phyloP scores from a whole-genome alignment of 306 rosid species.

The Lotus japonicus region DNA sequence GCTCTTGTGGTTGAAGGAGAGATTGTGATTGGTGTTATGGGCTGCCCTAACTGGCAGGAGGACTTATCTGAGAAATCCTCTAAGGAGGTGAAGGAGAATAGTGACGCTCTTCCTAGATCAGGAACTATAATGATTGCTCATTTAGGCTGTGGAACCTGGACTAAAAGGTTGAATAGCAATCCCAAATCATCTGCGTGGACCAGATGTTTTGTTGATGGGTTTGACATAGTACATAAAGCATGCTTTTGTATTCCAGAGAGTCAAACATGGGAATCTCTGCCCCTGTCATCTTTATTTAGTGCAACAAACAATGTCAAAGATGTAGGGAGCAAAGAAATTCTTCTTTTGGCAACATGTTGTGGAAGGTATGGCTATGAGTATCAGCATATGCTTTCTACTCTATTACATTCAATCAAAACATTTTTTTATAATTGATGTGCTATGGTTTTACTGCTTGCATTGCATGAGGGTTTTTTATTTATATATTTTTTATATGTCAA shows the following conservation, averaged over 20 bases:
- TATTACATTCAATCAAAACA: slow-evolving; percentile 2
- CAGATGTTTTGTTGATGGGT: slow-evolving; percentile 60
- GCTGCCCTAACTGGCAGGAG: slow-evolving; percentile 79
- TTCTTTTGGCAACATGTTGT: slow-evolving; percentile 57
- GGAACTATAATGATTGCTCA: slow-evolving; percentile 80
- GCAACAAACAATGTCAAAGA: slow-evolving; percentile 39
- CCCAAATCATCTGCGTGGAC: slow-evolving; percentile 44
- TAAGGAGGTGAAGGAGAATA: slow-evolving; percentile 26
- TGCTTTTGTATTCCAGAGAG: slow-evolving; percentile 69
- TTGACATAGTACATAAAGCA: slow-evolving; percentile 41
- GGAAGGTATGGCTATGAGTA: slow-evolving; percentile 55
- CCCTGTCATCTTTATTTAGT: slow-evolving; percentile 43
- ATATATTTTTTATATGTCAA: not conserved
- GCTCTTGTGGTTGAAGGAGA: slow-evolving; percentile 86
- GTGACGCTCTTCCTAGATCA: slow-evolving; percentile 31
- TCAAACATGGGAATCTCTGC: slow-evolving; percentile 74
- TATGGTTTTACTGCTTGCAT: slow-evolving; percentile 3
- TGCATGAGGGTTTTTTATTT: not conserved
- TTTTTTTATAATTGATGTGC: not conserved
- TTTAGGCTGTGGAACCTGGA: slow-evolving; percentile 76
- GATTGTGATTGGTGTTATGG: slow-evolving; percentile 75
- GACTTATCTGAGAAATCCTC: slow-evolving; percentile 34
- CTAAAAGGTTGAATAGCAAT: slow-evolving; percentile 36
- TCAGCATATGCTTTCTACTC: slow-evolving; percentile 5
- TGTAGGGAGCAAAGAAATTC: slow-evolving; percentile 46